Conservation (phyloP, 2,329 filamentous ascomycete genomes). For the Colletotrichum sp. region DNA sequence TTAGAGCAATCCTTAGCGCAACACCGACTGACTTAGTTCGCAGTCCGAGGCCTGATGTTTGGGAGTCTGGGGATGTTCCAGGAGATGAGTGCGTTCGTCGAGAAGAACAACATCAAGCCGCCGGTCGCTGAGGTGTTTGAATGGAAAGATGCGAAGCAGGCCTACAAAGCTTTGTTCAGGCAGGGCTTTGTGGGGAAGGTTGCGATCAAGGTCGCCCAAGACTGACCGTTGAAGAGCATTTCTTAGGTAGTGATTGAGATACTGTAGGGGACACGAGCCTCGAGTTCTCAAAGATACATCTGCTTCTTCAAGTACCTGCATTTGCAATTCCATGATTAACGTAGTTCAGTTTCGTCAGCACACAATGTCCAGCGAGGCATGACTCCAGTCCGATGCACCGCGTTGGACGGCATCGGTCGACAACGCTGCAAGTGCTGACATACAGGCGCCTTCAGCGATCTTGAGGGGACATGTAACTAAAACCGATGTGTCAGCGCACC, state of each 20-base stretch:
- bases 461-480: neutral
- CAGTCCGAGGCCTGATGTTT: neutral
- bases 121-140: neutral
- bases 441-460: neutral
- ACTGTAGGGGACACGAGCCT: neutral
- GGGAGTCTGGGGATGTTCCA: neutral
- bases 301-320: neutral
- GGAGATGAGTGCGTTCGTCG: neutral
- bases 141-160: neutral
- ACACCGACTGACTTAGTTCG: neutral
- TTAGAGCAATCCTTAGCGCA: neutral
- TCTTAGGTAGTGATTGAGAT: neutral
- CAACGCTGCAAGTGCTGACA: neutral
- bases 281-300: neutral
- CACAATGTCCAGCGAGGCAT: neutral
- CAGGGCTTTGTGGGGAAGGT: neutral
- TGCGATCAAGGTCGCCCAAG: neutral
- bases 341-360: neutral
- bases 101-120: neutral
- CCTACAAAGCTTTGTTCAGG: neutral
- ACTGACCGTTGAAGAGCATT: neutral
- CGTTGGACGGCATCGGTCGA: neutral
- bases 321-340: neutral
- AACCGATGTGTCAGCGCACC: neutral
- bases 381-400: neutral